Evolutionary conservation across 2,329 filamentous ascomycete species (phyloP), one percentile per base, ranked within the genome.

Genomic region (Septoria petroselini): DNA sequence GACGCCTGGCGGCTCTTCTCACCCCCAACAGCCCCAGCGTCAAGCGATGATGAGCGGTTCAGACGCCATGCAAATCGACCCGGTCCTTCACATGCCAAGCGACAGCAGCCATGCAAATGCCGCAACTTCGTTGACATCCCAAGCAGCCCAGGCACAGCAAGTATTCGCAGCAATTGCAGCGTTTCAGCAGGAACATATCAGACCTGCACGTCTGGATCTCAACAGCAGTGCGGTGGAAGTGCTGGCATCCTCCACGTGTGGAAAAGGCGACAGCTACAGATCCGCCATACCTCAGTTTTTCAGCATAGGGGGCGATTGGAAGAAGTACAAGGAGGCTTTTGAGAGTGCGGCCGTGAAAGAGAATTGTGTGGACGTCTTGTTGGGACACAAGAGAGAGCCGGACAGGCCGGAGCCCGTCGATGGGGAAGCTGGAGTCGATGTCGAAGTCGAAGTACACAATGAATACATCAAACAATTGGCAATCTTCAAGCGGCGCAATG

Each of bases 401-500:
- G n/a, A 39, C n/a, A 49, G 50, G 11, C 62, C 62, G 4, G 14
- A 50, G 4, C 50, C 50, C n/a, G 33, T 37, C 5, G 48, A 41
- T 4, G 52, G 40, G 15, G 40, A 34, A 3, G 56, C 52, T 11
- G 40, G 48, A 7, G 54, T 63, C 19, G 49, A 56, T n/a, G 58
- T 65, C 19, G 49, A 56, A 15, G 58, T 65, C 15, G 62, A 65
- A 42, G 55, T 59, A 7, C 63, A 63, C 60, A 67, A 67, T 44
- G 64, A 67, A 35, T 64, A 66, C 52, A 56, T 67, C 57, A 64
- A 64, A 41, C 63, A 64, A 40, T 45, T 63, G 21, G 64, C 64
- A 47, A 67, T 67, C 44, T 67, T 55, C 55, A 55, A 58, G 21
- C 57, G 64, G 4, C 60, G 65, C 18, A 65, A 67, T 35, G 46